phyloP scores from a whole-genome alignment of 768 basidiomycete genomes.

The Kwoniella newhampshirensis region DNA sequence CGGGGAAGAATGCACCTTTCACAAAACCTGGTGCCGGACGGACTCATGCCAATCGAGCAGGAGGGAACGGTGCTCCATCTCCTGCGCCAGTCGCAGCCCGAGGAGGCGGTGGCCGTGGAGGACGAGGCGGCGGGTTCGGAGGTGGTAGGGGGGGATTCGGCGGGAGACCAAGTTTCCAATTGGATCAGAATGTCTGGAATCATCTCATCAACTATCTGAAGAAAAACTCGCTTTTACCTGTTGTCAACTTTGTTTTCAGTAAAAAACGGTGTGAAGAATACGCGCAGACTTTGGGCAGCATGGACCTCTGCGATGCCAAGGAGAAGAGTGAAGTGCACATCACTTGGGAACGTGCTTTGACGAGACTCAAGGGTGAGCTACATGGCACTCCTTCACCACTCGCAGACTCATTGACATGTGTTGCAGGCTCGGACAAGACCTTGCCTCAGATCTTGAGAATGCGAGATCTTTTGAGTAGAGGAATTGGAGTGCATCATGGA shows the following conservation, averaged over 20 bases:
- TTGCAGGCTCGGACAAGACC: slow-evolving; percentile 79
- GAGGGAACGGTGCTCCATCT: slow-evolving; percentile 53
- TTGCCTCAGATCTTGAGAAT: slow-evolving; percentile 90
- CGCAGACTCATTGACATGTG: not conserved
- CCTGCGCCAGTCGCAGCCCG: slow-evolving; percentile 28
- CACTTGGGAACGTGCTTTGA: slow-evolving; percentile 85
- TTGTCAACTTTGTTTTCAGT: slow-evolving; percentile 94
- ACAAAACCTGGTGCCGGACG: slow-evolving; percentile 41
- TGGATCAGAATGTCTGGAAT: slow-evolving; percentile 90
- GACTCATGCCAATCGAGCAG: slow-evolving; percentile 57
- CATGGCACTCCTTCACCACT: not conserved
- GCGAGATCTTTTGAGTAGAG: slow-evolving; percentile 81
- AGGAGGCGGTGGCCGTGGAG: slow-evolving; percentile 39
- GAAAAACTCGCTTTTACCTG: slow-evolving; percentile 83
- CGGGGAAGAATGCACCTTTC: slow-evolving; percentile 44
- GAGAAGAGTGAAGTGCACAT: slow-evolving; percentile 98
- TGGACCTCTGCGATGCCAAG: slow-evolving; percentile 79
- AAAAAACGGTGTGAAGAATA: slow-evolving; percentile 98
- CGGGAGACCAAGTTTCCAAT: slow-evolving; percentile 50
- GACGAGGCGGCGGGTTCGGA: slow-evolving; percentile 30
- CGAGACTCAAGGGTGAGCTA: slow-evolving; percentile 76
- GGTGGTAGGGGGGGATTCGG: slow-evolving; percentile 35
- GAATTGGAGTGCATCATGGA: slow-evolving; percentile 97
- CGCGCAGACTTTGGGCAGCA: slow-evolving; percentile 80
- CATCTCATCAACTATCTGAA: slow-evolving; percentile 80